These are phyloP conservation scores for Tuber brumale DNA, from an alignment of 495 filamentous ascomycete genomes.

Conservation along the genomic window DNA sequence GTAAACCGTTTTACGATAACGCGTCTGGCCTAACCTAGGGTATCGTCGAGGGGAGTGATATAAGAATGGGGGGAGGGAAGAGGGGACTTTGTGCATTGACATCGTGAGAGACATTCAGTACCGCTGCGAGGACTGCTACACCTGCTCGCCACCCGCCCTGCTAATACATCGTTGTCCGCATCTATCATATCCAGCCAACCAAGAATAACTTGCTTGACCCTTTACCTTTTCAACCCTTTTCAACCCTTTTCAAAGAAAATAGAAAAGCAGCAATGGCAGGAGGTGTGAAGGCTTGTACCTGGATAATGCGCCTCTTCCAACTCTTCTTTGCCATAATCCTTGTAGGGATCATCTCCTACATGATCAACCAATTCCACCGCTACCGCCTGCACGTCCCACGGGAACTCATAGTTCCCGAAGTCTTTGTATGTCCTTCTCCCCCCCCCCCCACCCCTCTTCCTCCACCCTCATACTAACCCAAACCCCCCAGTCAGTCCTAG, in stretches of 20 bases:
- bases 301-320: conserved; percentile 37
- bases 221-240: neutral
- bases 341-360: conserved; percentile 36
- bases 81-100: neutral
- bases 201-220: neutral
- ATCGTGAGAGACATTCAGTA: neutral
- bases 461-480: neutral
- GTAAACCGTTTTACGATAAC: neutral
- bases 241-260: neutral
- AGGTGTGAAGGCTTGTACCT: conserved; percentile 24
- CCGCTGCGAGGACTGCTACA: neutral
- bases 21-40: neutral
- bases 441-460: no score
- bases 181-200: neutral
- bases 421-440: conserved; percentile 22
- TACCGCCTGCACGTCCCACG: neutral
- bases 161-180: neutral
- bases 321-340: conserved; percentile 39
- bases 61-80: neutral
- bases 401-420: conserved; percentile 33
- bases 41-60: neutral
- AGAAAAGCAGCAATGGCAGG: conserved; percentile 16
- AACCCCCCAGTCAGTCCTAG: conserved; percentile 27
- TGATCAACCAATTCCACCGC: conserved; percentile 35
- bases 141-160: neutral